Evolutionary conservation across 768 basidiomycete species (phyloP).

Genomic region (Dendrothele bispora): DNA sequence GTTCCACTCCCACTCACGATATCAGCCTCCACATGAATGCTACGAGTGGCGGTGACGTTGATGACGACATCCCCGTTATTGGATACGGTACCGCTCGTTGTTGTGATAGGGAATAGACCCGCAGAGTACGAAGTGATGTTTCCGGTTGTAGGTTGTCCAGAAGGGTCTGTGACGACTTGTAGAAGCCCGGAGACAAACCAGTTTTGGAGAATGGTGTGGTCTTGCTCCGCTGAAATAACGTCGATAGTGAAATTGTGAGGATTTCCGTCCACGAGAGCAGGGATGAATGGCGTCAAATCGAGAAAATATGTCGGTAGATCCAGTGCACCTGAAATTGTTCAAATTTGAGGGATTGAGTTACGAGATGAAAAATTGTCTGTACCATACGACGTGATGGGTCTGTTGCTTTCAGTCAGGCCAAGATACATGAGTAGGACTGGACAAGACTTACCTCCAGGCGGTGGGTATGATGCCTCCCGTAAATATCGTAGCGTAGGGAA

Average conservation of each 20-base stretch:
- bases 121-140: conserved; percentile 59
- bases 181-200: conserved; percentile 78
- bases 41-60: conserved; percentile 59
- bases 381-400: conserved; percentile 77
- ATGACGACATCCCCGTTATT: conserved; percentile 54
- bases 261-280: conserved; percentile 64
- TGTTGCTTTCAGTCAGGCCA: neutral
- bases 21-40: conserved; percentile 59
- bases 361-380: neutral
- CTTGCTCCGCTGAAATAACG: conserved; percentile 67
- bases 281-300: conserved; percentile 78
- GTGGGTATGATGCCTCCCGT: conserved; percentile 76
- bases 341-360: no score
- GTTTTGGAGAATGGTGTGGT: conserved; percentile 64
- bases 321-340: conserved; percentile 50
- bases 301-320: conserved; percentile 78
- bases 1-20: conserved; percentile 64
- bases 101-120: conserved; percentile 54
- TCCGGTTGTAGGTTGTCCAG: conserved; percentile 63
- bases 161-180: conserved; percentile 68
- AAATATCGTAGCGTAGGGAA: conserved; percentile 64
- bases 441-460: conserved; percentile 58
- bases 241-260: conserved; percentile 73
- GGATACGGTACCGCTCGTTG: conserved; percentile 40
- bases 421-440: neutral